Evolutionary conservation across 108 stramenopile genomes (phyloP), one percentile per base, ranked within the genome.

Genomic region (Craspedostauros australis): DNA sequence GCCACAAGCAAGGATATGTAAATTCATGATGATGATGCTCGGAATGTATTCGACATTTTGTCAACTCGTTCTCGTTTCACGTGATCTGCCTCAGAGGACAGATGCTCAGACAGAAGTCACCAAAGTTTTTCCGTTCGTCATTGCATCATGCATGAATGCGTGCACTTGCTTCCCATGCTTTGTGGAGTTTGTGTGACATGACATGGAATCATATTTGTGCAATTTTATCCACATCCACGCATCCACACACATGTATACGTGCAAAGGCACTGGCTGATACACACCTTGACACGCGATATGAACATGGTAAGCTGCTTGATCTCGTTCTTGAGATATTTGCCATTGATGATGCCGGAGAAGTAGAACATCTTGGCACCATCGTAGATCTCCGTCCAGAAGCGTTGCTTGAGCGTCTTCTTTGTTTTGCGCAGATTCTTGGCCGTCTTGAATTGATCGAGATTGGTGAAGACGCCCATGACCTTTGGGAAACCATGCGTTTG

Each of bases 371-470:
- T 99, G 22, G 99, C 99, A 24, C 99, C 96, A 46, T 95, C 84
- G 60, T 96, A 97, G 40, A 96, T 93, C 73, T 99, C 98, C 5
- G 95, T 96, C 96, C 97, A 98, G 63, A 99, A 99, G 34, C 99
- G 79, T 38, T 96, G 82, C 70, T 99, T 99, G 33, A 99, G 58
- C 27, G 75, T 44, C 54, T 97, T 98, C 52, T 95, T 96, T 8
- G 93, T 86, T 48, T 88, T 86, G 5, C 91, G 65, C 46, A 99
- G 60, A 50, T 94, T 79, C 76, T 97, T 97, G 45, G 74, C 66
- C 22, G 93, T 91, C 19, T 71, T 65, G 60, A 99, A 96, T 33
- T 84, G 71, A 82, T 99, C 99, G 30, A 99, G 62, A 70, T 98
- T 92, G 7, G 99, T 98, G 33, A 99, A 92, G 4, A 98, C 86